These are phyloP conservation scores for Geranomyces variabilis DNA, from an alignment of 192 early-diverging fungal species.

Conservation along the genomic window DNA sequence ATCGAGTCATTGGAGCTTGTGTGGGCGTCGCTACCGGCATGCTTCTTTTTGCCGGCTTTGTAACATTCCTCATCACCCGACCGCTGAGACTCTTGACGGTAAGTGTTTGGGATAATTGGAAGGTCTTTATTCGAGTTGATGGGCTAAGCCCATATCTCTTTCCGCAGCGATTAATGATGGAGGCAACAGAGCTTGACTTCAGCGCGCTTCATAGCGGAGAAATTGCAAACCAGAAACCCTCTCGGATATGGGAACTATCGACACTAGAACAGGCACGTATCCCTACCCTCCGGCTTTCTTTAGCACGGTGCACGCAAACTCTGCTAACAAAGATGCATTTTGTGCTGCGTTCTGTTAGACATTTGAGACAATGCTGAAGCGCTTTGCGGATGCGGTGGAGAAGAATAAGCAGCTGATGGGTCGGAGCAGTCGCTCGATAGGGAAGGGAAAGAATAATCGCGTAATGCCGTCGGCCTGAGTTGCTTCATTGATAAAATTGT, in stretches of 20 bases:
- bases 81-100: conserved; percentile 1
- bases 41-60: background rate
- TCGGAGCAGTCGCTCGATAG: background rate
- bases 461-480: no score
- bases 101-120: background rate
- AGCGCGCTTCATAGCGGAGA: background rate
- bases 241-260: background rate
- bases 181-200: conserved; percentile 1
- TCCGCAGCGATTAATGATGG: background rate
- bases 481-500: no score
- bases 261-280: background rate
- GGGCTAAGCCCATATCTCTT: background rate
- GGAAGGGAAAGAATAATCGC: no score
- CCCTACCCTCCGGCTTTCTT: background rate
- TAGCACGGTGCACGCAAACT: background rate
- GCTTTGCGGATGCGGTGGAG: background rate
- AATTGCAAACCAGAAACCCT: background rate
- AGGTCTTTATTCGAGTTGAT: background rate
- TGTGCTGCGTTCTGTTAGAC: background rate
- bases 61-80: background rate
- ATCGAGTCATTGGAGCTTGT: background rate
- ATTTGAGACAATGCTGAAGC: background rate
- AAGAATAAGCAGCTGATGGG: background rate
- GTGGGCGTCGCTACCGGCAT: background rate
- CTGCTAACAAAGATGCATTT: background rate